phyloP scores from a whole-genome alignment of 257 asterid genomes.

The Solanum pinnatisectum region DNA sequence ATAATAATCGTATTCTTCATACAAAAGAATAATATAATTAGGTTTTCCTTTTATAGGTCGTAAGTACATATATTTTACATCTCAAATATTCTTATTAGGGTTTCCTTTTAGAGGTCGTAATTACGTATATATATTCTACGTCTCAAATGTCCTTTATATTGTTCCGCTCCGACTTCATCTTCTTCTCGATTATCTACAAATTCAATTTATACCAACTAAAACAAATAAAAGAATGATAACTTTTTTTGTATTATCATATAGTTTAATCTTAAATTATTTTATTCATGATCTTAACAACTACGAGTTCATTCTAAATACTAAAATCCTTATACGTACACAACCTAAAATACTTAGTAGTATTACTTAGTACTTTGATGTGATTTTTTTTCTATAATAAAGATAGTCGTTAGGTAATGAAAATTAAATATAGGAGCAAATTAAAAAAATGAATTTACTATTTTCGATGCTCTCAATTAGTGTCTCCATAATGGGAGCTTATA shows the following conservation, averaged over 20 bases:
- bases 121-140: background rate
- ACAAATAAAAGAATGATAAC: background rate
- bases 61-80: background rate
- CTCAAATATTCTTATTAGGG: background rate
- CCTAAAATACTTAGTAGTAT: background rate
- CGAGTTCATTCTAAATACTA: background rate
- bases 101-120: background rate
- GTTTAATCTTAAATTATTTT: background rate
- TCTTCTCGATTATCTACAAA: background rate
- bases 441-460: background rate
- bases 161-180: background rate
- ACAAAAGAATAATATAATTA: background rate
- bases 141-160: background rate
- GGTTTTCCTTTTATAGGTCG: background rate
- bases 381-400: background rate
- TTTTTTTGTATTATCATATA: background rate
- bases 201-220: background rate
- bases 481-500: background rate
- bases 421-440: background rate
- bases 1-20: background rate
- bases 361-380: background rate
- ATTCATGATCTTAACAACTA: background rate
- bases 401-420: background rate
- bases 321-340: background rate
- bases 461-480: background rate